Evolutionary conservation across 2,329 filamentous ascomycete species (phyloP).

Genomic region (Esteya vermicola): DNA sequence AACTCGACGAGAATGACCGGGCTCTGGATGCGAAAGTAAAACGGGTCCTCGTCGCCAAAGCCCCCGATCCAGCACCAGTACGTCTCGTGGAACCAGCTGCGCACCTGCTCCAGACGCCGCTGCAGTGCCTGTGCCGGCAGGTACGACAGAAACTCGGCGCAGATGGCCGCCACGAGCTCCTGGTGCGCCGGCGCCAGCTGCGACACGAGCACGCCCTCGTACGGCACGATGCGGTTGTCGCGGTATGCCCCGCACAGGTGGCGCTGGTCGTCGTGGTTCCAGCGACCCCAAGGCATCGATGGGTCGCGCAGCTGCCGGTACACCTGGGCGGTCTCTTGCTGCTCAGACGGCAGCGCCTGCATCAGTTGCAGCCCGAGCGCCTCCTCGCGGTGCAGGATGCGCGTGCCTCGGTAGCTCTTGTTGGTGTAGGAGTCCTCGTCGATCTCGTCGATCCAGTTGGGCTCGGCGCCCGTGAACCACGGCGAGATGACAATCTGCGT

Average conservation of each 20-base stretch:
- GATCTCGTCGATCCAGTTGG: conserved; percentile 61
- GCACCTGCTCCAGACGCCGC: conserved; percentile 38
- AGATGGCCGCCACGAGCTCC: conserved; percentile 39
- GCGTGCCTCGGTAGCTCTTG: conserved; percentile 47
- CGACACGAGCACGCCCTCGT: conserved; percentile 49
- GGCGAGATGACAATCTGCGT: conserved; percentile 55
- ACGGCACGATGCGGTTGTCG: conserved; percentile 64
- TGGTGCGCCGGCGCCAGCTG: conserved; percentile 34
- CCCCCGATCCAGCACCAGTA: conserved; percentile 72
- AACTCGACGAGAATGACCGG: conserved; percentile 64
- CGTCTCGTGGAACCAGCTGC: conserved; percentile 49
- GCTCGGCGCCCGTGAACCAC: conserved; percentile 70
- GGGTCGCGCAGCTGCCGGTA: conserved; percentile 49
- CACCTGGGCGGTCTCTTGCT: conserved; percentile 36
- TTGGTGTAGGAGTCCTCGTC: no score
- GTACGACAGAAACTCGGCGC: conserved; percentile 54
- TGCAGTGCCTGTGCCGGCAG: conserved; percentile 42
- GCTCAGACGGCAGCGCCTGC: conserved; percentile 38
- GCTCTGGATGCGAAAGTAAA: conserved; percentile 67
- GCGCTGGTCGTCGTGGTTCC: conserved; percentile 71
- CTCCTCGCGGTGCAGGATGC: conserved; percentile 53
- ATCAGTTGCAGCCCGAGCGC: conserved; percentile 51
- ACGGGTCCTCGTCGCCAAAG: conserved; percentile 50
- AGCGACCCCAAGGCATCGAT: conserved; percentile 51
- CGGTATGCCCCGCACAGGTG: conserved; percentile 66